These are phyloP conservation scores for Aspergillus biplanus DNA, from an alignment of 495 filamentous ascomycete species.

Conservation along the genomic window DNA sequence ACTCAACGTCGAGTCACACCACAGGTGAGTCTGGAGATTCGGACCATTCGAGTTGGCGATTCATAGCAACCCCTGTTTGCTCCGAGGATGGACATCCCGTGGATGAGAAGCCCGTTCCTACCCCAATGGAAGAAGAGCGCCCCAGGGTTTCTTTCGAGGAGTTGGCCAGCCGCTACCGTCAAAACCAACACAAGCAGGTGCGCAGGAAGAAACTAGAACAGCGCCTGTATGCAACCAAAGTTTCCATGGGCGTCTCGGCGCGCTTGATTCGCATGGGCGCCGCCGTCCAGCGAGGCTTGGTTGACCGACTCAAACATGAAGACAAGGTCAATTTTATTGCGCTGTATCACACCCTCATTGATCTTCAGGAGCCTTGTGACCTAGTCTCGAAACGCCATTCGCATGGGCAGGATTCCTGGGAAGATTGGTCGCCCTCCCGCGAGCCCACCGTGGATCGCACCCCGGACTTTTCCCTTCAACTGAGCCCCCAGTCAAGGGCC, in stretches of 20 bases:
- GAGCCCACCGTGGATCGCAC: slow-evolving; percentile 45
- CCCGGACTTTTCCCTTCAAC: slow-evolving; percentile 76
- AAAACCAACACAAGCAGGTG: slow-evolving; percentile 47
- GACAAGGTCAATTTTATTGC: slow-evolving; percentile 87
- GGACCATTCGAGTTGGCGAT: slow-evolving; percentile 42
- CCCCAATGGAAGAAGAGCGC: slow-evolving; percentile 26
- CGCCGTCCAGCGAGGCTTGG: slow-evolving; percentile 77
- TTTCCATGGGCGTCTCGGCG: slow-evolving; percentile 77
- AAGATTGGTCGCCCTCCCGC: slow-evolving; percentile 37
- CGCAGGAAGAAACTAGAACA: slow-evolving; percentile 46
- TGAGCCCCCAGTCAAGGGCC: slow-evolving; percentile 74
- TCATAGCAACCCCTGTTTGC: slow-evolving; percentile 27
- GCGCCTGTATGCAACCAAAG: slow-evolving; percentile 49
- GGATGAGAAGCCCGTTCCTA: slow-evolving; percentile 16
- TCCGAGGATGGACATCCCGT: slow-evolving; percentile 28
- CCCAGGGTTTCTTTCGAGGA: slow-evolving; percentile 48
- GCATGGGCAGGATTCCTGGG: slow-evolving; percentile 45
- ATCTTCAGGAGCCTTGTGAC: slow-evolving; percentile 85
- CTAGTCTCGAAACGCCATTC: slow-evolving; percentile 54
- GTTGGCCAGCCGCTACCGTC: slow-evolving; percentile 45
- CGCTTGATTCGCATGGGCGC: slow-evolving; percentile 78
- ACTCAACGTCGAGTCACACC: slow-evolving; percentile 18
- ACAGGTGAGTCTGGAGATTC: slow-evolving; percentile 49
- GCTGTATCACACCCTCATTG: slow-evolving; percentile 85
- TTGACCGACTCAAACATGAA: slow-evolving; percentile 85